A percentile compares a stretch with the other conserved stretches of the same genome.
Evolutionary conservation across 2,329 filamentous ascomycete species (phyloP).

Genomic region (Metarhizium humberi): DNA sequence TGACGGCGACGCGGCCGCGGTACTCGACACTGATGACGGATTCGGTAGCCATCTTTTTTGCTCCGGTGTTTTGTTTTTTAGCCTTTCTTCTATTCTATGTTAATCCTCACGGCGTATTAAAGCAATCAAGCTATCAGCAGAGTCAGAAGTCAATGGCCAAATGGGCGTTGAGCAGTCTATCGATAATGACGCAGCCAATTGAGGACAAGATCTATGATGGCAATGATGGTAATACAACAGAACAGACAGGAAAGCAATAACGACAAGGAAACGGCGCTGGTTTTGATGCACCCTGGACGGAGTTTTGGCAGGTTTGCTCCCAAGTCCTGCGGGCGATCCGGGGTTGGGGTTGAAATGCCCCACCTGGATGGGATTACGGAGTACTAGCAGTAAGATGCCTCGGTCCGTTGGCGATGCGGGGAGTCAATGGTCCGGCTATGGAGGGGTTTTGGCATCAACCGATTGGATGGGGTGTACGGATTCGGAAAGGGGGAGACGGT

Average conservation of each 20-base stretch:
- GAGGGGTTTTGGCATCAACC: neutral
- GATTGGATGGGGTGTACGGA: neutral
- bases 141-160: too few species aligned
- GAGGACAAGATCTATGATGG: too few species aligned
- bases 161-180: too few species aligned
- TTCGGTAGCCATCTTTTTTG: neutral
- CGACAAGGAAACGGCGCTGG: too few species aligned
- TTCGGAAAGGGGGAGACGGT: neutral
- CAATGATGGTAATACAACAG: too few species aligned
- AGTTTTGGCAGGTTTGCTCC: neutral
- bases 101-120: too few species aligned
- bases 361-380: neutral
- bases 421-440: neutral
- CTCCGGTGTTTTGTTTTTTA: neutral
- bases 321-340: neutral
- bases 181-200: too few species aligned
- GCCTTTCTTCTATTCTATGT: neutral
- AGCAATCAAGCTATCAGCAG: neutral
- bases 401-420: neutral
- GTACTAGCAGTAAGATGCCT: neutral
- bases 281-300: neutral
- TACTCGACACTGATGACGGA: conserved; percentile 29
- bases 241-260: too few species aligned
- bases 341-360: neutral
- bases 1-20: conserved; percentile 46